These are phyloP conservation scores for Phialemonium atrogriseum DNA, from an alignment of 2,329 filamentous ascomycete genomes.

Conservation along the genomic window DNA sequence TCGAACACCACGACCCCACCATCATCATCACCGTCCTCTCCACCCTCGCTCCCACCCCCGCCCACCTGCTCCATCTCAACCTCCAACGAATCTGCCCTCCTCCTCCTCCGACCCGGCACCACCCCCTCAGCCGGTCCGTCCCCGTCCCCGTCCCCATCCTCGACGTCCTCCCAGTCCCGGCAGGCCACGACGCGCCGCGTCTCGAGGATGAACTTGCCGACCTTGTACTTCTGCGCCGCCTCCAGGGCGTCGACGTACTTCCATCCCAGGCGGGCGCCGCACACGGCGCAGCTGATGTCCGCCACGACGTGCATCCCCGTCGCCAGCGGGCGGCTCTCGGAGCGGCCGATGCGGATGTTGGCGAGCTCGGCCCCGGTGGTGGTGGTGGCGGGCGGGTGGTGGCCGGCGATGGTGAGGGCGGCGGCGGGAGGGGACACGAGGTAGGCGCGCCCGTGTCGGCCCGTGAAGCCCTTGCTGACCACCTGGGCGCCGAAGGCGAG, in stretches of 20 bases:
- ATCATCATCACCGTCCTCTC: constrained; percentile 6
- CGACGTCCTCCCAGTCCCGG: constrained; percentile 44
- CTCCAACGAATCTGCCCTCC: constrained; percentile 11
- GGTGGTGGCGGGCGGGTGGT: constrained; percentile 3
- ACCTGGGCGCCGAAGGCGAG: constrained; percentile 54
- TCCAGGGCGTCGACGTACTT: constrained; percentile 60
- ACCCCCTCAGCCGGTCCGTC: constrained; percentile 7
- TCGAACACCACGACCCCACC: constrained; percentile 41
- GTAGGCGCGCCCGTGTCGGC: constrained; percentile 56
- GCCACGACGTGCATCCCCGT: constrained; percentile 58
- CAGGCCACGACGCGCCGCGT: constrained; percentile 45
- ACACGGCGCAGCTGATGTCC: constrained; percentile 51
- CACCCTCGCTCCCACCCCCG: constrained; percentile 8
- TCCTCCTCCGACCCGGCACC: constrained; percentile 9
- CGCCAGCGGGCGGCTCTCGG: constrained; percentile 48
- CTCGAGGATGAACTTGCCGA: constrained; percentile 62
- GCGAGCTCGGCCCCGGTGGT: constrained; percentile 26
- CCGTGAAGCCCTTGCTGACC: constrained; percentile 58
- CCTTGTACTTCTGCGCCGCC: constrained; percentile 54
- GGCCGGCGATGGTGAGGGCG: constrained; percentile 6
- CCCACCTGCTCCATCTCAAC: constrained; percentile 10
- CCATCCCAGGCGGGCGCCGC: constrained; percentile 53
- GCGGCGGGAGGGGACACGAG: constrained; percentile 32
- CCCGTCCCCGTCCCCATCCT: constrained; percentile 7
- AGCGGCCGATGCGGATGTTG: constrained; percentile 47